Percentiles rank a stretch among this genome's conserved stretches.
phyloP scores from a whole-genome alignment of 176 grass and related monocot genomes.

The Bolboschoenus planiculmis region DNA sequence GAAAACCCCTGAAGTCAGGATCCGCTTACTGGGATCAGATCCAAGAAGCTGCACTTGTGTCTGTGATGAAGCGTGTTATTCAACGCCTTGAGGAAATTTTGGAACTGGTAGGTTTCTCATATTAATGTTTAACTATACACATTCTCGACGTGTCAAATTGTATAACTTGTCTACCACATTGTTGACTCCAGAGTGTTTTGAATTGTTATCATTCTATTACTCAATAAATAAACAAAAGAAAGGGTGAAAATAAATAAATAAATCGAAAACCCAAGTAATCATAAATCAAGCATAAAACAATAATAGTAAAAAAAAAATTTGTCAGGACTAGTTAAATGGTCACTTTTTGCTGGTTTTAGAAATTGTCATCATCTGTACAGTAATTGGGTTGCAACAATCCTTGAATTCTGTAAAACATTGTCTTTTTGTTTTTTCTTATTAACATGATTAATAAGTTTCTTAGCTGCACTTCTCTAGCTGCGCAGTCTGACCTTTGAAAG shows the following conservation, averaged over 20 bases:
- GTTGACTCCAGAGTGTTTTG: constrained; percentile 3
- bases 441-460: not conserved
- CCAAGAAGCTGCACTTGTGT: constrained; percentile 85
- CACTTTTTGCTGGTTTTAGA: not conserved
- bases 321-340: not conserved
- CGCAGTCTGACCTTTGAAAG: not conserved
- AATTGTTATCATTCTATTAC: not conserved
- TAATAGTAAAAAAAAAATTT: not conserved
- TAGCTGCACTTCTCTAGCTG: not conserved
- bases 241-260: not conserved
- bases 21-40: constrained; percentile 91
- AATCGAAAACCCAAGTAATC: not conserved
- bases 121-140: constrained; percentile 16
- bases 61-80: constrained; percentile 59
- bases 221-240: not conserved
- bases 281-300: not conserved
- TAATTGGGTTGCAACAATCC: not conserved
- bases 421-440: not conserved
- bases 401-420: not conserved
- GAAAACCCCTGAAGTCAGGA: constrained; percentile 57
- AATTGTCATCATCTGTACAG: not conserved
- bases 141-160: not conserved
- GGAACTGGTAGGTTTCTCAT: constrained; percentile 53
- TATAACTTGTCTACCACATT: not conserved
- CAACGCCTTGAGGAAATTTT: constrained; percentile 61